Evolutionary conservation across 2,329 filamentous ascomycete species (phyloP).

Genomic region (Diaporthe ampelina): DNA sequence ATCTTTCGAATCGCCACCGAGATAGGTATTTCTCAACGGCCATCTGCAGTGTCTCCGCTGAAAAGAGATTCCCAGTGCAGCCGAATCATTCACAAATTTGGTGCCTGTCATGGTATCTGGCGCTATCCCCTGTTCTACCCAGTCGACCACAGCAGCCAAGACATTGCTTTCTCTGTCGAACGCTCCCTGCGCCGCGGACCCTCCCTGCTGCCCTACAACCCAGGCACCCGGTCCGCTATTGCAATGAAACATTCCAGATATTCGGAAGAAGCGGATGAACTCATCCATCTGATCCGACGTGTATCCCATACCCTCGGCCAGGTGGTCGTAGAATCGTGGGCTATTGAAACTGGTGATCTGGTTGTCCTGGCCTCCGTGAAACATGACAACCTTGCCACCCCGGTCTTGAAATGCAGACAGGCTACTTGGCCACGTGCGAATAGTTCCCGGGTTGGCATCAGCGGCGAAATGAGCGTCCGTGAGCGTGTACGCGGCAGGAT

Average conservation of each 20-base stretch:
- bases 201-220: conserved; percentile 47
- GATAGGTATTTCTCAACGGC: conserved; percentile 41
- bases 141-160: conserved; percentile 60
- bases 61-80: conserved; percentile 36
- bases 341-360: conserved; percentile 60
- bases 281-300: conserved; percentile 52
- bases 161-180: conserved; percentile 57
- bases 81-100: conserved; percentile 41
- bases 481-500: conserved; percentile 53
- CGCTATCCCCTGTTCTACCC: conserved; percentile 60
- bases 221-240: conserved; percentile 58
- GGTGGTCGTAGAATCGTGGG: conserved; percentile 62
- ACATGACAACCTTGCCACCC: conserved; percentile 61
- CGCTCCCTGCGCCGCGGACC: conserved; percentile 40
- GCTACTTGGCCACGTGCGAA: conserved; percentile 52
- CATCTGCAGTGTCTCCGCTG: conserved; percentile 43
- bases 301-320: conserved; percentile 56
- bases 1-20: conserved; percentile 38
- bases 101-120: conserved; percentile 52
- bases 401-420: conserved; percentile 52
- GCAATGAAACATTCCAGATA: conserved; percentile 67
- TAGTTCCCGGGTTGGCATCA: conserved; percentile 44
- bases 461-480: conserved; percentile 51
- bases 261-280: conserved; percentile 65
- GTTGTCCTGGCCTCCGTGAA: conserved; percentile 59